A percentile compares a stretch with the other conserved stretches of the same genome.
Conservation (phyloP, 345 rosid species). For the Euphorbia tirucalli region DNA sequence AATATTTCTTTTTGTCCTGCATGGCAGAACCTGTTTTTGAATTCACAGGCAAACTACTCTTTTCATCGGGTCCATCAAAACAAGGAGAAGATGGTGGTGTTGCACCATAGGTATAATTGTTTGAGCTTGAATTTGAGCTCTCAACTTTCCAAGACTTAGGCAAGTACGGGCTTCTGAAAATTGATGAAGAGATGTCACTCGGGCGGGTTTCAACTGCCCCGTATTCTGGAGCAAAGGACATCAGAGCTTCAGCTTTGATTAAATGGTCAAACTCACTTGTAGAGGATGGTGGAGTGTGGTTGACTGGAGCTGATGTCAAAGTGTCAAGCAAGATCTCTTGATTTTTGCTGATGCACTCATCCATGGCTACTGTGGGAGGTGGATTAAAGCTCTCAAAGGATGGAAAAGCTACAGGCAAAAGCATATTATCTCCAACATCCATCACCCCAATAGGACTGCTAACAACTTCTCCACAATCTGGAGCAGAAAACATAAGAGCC, state of each 20-base stretch:
- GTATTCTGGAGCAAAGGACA: conserved; percentile 95
- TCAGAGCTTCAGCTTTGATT: conserved; percentile 89
- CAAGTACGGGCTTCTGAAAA: conserved; percentile 78
- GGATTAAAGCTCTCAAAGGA: conserved; percentile 83
- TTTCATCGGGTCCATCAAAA: conserved; percentile 61
- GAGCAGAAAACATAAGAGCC: conserved; percentile 68
- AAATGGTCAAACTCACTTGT: conserved; percentile 85
- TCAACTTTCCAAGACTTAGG: conserved; percentile 71
- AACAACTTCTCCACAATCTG: conserved; percentile 80
- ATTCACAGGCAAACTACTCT: conserved; percentile 39
- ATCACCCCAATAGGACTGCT: conserved; percentile 72
- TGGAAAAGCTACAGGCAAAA: conserved; percentile 68
- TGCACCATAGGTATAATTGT: conserved; percentile 74
- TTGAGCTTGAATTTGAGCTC: conserved; percentile 67
- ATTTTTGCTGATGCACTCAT: conserved; percentile 64
- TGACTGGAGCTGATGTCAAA: conserved; percentile 49
- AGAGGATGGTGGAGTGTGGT: conserved; percentile 42
- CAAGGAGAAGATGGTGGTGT: conserved; percentile 70
- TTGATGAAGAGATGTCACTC: conserved; percentile 57
- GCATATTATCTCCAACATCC: conserved; percentile 82
- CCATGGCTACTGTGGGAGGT: conserved; percentile 46
- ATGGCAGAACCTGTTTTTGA: conserved; percentile 47
- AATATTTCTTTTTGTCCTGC: conserved; percentile 53
- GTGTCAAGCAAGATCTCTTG: conserved; percentile 54
- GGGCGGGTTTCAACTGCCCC: conserved; percentile 84